Percentiles rank a stretch among this genome's conserved stretches.
Conservation (phyloP, 306 rosid genomes). For the Acacia melanoxylon region DNA sequence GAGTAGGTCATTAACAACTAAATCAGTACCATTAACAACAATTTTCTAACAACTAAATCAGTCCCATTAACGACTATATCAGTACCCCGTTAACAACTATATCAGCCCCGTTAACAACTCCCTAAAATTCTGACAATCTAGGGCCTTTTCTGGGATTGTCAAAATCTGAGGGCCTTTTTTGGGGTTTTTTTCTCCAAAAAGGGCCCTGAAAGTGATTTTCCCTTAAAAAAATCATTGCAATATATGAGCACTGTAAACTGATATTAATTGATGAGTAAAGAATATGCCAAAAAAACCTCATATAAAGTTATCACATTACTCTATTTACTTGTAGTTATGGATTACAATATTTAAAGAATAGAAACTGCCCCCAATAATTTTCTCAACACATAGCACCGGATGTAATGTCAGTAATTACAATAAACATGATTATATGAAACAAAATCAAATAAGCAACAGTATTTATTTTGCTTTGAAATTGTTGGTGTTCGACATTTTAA, state of each 20-base stretch:
- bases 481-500: not conserved
- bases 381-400: not conserved
- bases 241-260: no score
- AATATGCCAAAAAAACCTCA: not conserved
- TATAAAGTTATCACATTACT: not conserved
- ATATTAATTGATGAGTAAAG: not conserved
- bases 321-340: not conserved
- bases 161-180: no score
- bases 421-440: not conserved
- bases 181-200: no score
- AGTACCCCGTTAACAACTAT: no score
- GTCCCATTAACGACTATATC: no score
- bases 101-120: no score
- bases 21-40: no score
- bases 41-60: no score
- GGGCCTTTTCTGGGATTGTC: no score
- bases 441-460: not conserved
- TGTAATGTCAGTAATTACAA: not conserved
- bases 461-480: not conserved
- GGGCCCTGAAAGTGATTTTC: no score
- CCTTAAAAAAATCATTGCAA: not conserved
- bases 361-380: not conserved
- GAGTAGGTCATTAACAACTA: no score
- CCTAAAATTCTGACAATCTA: no score
- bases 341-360: not conserved